Evolutionary conservation across 179 eudicot genomes (phyloP), one percentile per base, ranked within the genome.

Genomic region (Sideroxylon spinosum): DNA sequence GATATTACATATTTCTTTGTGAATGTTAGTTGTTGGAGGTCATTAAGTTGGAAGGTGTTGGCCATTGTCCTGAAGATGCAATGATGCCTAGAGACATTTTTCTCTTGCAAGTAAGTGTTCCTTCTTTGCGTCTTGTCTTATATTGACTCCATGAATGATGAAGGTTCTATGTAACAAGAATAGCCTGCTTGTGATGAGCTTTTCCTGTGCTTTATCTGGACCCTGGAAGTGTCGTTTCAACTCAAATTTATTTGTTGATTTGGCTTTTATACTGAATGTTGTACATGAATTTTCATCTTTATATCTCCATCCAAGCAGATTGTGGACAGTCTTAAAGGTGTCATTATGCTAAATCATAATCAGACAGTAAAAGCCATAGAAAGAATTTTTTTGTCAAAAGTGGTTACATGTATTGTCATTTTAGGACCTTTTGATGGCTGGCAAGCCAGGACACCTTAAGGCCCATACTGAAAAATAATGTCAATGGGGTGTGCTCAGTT

Each of bases 31-130:
- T 95, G 48, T 87, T 95, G 94, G 99, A 95, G 86, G 99, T 95
- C 82, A 88, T 95, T 71, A 92, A 90, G 88, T 84, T 95, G 84
- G 99, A 95, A 87, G 95, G 93, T 76, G 86, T 89, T 69, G 85
- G 86, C 57, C 91, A 89, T 70, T 90, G 90, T 81, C 92, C 90
- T 53, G 99, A 92, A 78, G 98, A 95, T 80, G 86, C 93, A 71
- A 85, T 93, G 78, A 86, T 95, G 90, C 91, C 97, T 23, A 86
- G 91, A 57, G 98, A 95, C 84, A 90, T 92, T 82, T 93, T 91
- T 81, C 89, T 95, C 74, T 84, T 95, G 86, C 99, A 95, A 86
- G 98, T 93, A 81, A 87, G 93, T 78, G 74, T 17, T 22, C 44
- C 16, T 28, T 46, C 63, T 56, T 48, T 12, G 7, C 7, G 44